These are phyloP conservation scores for Calocybe gangraenosa DNA, from an alignment of 768 basidiomycete genomes.

Conservation along the genomic window DNA sequence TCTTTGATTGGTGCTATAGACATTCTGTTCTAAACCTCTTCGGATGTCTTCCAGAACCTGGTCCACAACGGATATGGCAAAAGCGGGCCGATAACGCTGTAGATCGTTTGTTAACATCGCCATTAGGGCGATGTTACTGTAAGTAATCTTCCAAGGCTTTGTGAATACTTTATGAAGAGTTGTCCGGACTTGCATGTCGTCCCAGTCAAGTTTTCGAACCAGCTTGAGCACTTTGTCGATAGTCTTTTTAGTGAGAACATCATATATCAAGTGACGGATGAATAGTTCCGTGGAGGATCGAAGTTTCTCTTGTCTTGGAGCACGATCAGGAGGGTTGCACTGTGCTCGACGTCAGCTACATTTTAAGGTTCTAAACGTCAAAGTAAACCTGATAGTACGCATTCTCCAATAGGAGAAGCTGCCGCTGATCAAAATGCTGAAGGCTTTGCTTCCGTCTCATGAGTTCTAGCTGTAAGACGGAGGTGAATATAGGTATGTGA, in stretches of 20 bases:
- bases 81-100: slow-evolving; percentile 88
- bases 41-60: slow-evolving; percentile 93
- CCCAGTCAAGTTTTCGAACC: slow-evolving; percentile 94
- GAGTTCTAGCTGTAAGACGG: slow-evolving; percentile 60
- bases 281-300: slow-evolving; percentile 88
- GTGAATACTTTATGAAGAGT: slow-evolving; percentile 86
- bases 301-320: slow-evolving; percentile 80
- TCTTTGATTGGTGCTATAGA: slow-evolving; percentile 93
- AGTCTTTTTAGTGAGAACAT: slow-evolving; percentile 88
- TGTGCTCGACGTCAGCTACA: slow-evolving; percentile 24
- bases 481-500: background rate
- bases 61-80: slow-evolving; percentile 85
- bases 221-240: slow-evolving; percentile 95
- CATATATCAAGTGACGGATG: slow-evolving; percentile 91
- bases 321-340: slow-evolving; percentile 97
- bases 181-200: slow-evolving; percentile 57
- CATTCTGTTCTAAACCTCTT: slow-evolving; percentile 87
- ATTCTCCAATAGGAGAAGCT: slow-evolving; percentile 88
- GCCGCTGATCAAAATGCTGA: slow-evolving; percentile 90
- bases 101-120: slow-evolving; percentile 96
- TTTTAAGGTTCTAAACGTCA: background rate
- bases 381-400: slow-evolving; percentile 88
- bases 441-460: slow-evolving; percentile 93
- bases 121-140: slow-evolving; percentile 79
- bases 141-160: slow-evolving; percentile 99